Percentiles rank a stretch among this genome's conserved stretches.
Evolutionary conservation across 495 filamentous ascomycete genomes (phyloP).

Genomic region (Evansstolkia leycettana): DNA sequence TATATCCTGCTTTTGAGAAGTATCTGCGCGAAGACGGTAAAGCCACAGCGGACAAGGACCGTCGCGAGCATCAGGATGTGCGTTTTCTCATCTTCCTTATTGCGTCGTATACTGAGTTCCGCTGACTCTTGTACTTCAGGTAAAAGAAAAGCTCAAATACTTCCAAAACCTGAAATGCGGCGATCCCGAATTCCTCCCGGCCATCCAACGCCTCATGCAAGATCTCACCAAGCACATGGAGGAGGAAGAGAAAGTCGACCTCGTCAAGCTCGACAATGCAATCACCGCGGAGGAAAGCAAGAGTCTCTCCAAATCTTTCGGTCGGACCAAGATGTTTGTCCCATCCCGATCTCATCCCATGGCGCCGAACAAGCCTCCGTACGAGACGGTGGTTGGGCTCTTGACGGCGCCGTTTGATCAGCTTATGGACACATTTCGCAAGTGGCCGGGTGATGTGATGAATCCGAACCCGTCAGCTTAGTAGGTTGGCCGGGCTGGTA

Average conservation of each 20-base stretch:
- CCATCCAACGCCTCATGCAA: constrained; percentile 35
- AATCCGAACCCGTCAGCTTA: neutral
- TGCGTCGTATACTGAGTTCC: too few species aligned
- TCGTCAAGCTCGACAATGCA: constrained; percentile 37
- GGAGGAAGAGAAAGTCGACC: constrained; percentile 43
- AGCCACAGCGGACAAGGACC: constrained; percentile 39
- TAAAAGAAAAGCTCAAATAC: constrained; percentile 44
- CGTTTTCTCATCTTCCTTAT: neutral
- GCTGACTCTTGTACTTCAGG: too few species aligned
- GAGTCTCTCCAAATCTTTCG: constrained; percentile 36
- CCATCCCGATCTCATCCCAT: constrained; percentile 42
- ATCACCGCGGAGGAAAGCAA: constrained; percentile 27
- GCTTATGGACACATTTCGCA: constrained; percentile 17
- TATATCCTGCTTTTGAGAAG: constrained; percentile 53
- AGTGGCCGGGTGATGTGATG: constrained; percentile 13
- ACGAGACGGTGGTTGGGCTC: constrained; percentile 14
- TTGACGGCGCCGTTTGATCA: constrained; percentile 16
- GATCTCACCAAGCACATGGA: constrained; percentile 41
- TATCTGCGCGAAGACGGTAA: constrained; percentile 37
- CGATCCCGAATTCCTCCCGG: constrained; percentile 35
- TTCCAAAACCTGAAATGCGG: constrained; percentile 41
- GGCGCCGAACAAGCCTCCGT: constrained; percentile 13
- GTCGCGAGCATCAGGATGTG: constrained; percentile 42
- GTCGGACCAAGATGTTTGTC: constrained; percentile 45
- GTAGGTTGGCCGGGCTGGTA: constrained; percentile 1